These are phyloP conservation scores for Umbellularia californica DNA, from an alignment of 164 flowering plant genomes.

Conservation along the genomic window DNA sequence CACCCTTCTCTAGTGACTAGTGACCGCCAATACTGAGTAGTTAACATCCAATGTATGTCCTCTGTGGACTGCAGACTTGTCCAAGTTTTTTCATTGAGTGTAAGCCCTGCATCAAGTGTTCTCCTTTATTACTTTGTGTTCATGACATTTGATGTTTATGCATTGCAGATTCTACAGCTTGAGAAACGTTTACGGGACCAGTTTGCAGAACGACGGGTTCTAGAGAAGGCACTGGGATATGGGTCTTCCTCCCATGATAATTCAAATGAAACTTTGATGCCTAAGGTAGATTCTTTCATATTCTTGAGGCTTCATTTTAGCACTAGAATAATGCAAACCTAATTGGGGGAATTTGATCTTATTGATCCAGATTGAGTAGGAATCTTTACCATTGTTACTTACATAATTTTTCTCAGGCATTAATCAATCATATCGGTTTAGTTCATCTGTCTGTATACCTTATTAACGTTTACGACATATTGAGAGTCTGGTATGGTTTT, in stretches of 20 bases:
- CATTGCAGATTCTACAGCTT: conserved; percentile 54
- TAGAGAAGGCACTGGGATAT: conserved; percentile 57
- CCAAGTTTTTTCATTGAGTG: background rate
- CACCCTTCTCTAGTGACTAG: background rate
- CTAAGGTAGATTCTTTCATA: conserved; percentile 40
- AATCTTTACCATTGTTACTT: too few species aligned
- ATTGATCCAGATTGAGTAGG: too few species aligned
- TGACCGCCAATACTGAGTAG: background rate
- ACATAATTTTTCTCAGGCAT: too few species aligned
- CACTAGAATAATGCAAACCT: too few species aligned
- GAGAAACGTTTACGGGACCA: conserved; percentile 58
- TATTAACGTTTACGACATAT: background rate
- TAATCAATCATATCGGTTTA: too few species aligned
- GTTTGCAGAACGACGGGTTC: conserved; percentile 34
- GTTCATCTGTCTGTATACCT: too few species aligned
- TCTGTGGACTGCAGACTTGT: background rate
- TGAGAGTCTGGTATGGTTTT: too few species aligned
- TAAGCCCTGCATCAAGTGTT: background rate
- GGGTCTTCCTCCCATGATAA: conserved; percentile 29
- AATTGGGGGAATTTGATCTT: too few species aligned
- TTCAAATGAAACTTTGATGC: conserved; percentile 31
- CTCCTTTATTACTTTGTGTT: background rate
- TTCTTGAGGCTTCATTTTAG: too few species aligned
- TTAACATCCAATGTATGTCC: background rate
- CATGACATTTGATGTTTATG: conserved; percentile 2